Conservation (phyloP, 108 stramenopile species). For the Mediolabrus comicus region DNA sequence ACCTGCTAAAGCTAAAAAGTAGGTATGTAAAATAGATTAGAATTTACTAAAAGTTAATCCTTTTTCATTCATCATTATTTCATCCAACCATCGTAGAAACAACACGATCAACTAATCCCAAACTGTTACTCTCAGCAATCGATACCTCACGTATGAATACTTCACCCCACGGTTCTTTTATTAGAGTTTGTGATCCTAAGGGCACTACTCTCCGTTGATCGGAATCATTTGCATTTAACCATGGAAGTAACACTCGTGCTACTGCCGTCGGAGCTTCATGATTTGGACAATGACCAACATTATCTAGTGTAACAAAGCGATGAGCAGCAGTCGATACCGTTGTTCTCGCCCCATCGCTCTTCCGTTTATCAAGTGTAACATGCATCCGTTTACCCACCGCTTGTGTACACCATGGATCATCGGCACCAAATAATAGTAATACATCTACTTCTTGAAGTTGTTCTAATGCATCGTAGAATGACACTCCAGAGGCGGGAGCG, state of each 20-base stretch:
- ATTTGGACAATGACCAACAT: conserved; percentile 82
- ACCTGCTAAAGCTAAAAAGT: too few relatives aligned
- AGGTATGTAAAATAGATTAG: too few relatives aligned
- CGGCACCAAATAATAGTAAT: conserved; percentile 64
- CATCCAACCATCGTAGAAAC: conserved; percentile 27
- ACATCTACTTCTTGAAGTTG: conserved; percentile 60
- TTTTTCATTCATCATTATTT: background rate
- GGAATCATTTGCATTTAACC: conserved; percentile 30
- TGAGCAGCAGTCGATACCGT: conserved; percentile 13
- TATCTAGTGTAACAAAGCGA: conserved; percentile 71
- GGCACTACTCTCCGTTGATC: conserved; percentile 18
- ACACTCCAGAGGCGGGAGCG: conserved; percentile 47
- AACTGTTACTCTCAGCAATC: conserved; percentile 41
- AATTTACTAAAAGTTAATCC: too few relatives aligned
- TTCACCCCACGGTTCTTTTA: conserved; percentile 63
- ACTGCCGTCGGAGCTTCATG: conserved; percentile 80
- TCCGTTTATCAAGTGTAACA: conserved; percentile 36
- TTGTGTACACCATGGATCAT: conserved; percentile 79
- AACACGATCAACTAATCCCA: conserved; percentile 50
- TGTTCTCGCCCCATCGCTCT: background rate
- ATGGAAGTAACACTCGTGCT: conserved; percentile 43
- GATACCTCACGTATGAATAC: conserved; percentile 40
- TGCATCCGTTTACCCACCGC: conserved; percentile 52
- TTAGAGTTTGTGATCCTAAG: conserved; percentile 19
- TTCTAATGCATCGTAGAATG: conserved; percentile 53